These are phyloP conservation scores for Trametes hirsuta DNA, from an alignment of 1,284 basidiomycete species.

Conservation along the genomic window DNA sequence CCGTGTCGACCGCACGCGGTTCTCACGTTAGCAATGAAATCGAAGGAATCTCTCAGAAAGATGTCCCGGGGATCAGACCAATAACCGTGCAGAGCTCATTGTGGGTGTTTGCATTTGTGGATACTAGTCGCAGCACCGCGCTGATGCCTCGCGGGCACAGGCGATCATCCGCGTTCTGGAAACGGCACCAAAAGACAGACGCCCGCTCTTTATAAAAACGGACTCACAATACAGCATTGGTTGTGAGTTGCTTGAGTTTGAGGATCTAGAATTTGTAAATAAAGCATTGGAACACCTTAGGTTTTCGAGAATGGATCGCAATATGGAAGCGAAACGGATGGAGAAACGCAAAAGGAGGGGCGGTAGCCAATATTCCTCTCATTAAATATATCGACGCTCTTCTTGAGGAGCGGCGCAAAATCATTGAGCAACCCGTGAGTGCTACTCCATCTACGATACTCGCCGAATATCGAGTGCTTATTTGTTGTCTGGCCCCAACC, in stretches of 20 bases:
- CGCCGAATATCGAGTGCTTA: not conserved
- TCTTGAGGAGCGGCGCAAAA: constrained; percentile 47
- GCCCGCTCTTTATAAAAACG: constrained; percentile 67
- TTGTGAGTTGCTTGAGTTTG: constrained; percentile 44
- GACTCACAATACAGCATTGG: constrained; percentile 81
- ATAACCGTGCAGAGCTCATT: constrained; percentile 86
- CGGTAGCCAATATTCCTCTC: constrained; percentile 68
- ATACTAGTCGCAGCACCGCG: not conserved
- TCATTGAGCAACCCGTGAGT: constrained; percentile 44
- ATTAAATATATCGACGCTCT: constrained; percentile 65
- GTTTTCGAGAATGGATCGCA: constrained; percentile 61
- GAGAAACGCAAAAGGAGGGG: constrained; percentile 45
- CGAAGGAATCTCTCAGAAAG: constrained; percentile 77
- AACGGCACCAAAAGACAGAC: constrained; percentile 55
- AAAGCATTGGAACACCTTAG: constrained; percentile 38
- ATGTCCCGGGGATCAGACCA: constrained; percentile 84
- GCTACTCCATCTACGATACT: not conserved
- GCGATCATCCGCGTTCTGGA: constrained; percentile 79
- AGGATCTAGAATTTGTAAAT: not conserved
- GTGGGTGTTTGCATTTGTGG: constrained; percentile 42
- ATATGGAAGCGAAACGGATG: constrained; percentile 62
- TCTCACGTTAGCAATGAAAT: not conserved
- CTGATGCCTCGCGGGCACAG: constrained; percentile 39
- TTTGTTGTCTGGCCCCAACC: not conserved
- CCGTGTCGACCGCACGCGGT: not conserved